Base-by-base conservation (phyloP, 2,329 filamentous ascomycete species). In the Chaetomium globosum region DNA sequence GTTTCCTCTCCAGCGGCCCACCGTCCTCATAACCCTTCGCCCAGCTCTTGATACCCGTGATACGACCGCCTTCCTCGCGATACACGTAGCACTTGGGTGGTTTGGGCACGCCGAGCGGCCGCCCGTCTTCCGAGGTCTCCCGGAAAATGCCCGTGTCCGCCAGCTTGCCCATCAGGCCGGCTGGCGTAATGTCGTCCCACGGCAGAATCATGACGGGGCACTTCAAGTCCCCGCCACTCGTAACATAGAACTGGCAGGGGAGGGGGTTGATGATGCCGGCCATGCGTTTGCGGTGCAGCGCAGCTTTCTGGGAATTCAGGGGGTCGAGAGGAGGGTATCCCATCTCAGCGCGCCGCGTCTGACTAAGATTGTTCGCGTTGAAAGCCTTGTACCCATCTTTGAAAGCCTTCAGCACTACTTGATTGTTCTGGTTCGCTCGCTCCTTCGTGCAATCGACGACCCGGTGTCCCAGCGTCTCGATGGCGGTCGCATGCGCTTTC, bases 131-230 rank as follows among this genome's bases (percentile, higher is more conserved):
- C 2, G 57, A 28, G 0, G 71, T 64, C 6, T 71, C 70, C 13
- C 71, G 48, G 12, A 78, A 71, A 2, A 80, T 70, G 1, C 72
- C 72, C 0, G 74, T 77, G 6, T 70, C 64, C 16, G 66, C 69
- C 3, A 79, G 72, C 4, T 65, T 71, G 16, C 70, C 68, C 6
- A 65, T 53, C 10, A 78, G 48, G 8, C 76, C 77, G 10, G 73
- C 74, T 6, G 65, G 68, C 21, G 63, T 64, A 21, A 74, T 71
- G 30, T 74, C 70, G 39, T 75, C 74, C 74, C 74, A 77, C 2
- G 77, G 78, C 12, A 80, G 71, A 23, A 79, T 72, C 65, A 80
- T 67, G 23, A 79, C 75, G 2, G 76, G 74, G 59, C 76, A 80
- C 6, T 72, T 68, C 23, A 67, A 65, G 51, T 73, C 66, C 1